Evolutionary conservation across 371 early-diverging fungal genomes (phyloP).

Genomic region (Mortierella sp.): DNA sequence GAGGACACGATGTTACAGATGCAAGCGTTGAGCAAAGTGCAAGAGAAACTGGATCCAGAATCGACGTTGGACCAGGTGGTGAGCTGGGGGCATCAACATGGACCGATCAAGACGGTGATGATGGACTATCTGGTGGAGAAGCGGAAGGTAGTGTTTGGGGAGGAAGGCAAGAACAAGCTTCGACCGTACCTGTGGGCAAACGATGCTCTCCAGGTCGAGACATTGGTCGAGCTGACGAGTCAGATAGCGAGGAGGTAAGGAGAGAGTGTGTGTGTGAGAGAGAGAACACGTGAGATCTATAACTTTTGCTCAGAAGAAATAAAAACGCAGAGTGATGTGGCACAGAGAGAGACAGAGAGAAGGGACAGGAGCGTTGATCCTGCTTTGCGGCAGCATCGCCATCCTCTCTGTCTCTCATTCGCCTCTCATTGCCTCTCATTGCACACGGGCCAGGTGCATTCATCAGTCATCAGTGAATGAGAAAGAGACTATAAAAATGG

Average conservation of each 20-base stretch:
- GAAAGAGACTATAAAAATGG: too few relatives aligned
- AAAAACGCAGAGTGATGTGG: too few relatives aligned
- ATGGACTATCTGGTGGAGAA: conserved; percentile 32
- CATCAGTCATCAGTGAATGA: too few relatives aligned
- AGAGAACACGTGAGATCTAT: too few relatives aligned
- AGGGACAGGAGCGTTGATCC: too few relatives aligned
- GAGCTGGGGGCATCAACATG: conserved; percentile 34
- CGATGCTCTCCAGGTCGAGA: conserved; percentile 33
- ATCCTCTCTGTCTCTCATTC: too few relatives aligned
- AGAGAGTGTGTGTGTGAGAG: too few relatives aligned
- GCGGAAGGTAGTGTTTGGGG: conserved; percentile 34
- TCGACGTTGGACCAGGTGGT: conserved; percentile 32
- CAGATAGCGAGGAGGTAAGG: conserved; percentile 31
- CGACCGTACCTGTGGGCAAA: conserved; percentile 44
- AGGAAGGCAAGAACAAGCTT: conserved; percentile 24
- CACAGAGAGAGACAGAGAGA: too few relatives aligned
- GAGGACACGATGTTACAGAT: conserved; percentile 29
- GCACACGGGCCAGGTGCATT: too few relatives aligned
- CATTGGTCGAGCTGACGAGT: conserved; percentile 41
- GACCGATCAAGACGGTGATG: conserved; percentile 33
- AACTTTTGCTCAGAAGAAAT: too few relatives aligned
- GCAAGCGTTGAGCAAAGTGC: conserved; percentile 16
- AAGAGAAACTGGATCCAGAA: conserved; percentile 22
- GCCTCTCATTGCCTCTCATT: too few relatives aligned
- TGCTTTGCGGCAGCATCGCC: too few relatives aligned